Conservation (phyloP, 495 filamentous ascomycete species). For the Podospora bellae-mahoneyi region DNA sequence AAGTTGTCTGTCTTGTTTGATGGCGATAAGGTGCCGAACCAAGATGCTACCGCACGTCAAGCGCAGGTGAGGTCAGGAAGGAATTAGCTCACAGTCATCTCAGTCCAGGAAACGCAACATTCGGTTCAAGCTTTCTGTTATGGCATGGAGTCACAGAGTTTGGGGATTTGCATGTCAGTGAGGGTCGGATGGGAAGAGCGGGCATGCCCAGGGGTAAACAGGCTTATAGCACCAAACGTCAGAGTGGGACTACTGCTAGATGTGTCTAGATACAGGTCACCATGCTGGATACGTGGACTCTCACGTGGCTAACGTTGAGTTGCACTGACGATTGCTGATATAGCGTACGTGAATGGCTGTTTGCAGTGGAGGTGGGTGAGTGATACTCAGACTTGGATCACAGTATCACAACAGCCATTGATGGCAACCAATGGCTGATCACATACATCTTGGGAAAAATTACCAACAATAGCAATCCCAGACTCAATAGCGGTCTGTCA, state of each 20-base stretch:
- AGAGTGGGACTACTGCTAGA: background rate
- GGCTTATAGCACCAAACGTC: background rate
- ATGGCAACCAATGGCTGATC: background rate
- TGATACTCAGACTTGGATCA: background rate
- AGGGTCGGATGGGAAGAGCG: background rate
- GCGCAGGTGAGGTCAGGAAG: background rate
- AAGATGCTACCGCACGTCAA: background rate
- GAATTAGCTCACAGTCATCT: background rate
- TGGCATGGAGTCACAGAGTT: background rate
- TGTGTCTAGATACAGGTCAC: background rate
- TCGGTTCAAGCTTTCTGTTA: background rate
- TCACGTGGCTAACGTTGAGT: background rate
- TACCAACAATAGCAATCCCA: background rate
- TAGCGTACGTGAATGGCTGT: background rate
- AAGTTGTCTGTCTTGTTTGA: background rate
- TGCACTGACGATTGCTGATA: background rate
- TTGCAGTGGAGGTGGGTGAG: background rate
- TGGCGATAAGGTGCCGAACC: background rate
- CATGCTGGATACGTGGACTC: background rate
- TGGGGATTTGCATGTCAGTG: background rate
- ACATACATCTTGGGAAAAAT: background rate
- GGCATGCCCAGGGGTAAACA: background rate
- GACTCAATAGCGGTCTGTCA: background rate
- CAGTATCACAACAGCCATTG: background rate
- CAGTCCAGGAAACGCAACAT: background rate